These are phyloP conservation scores for Orbilia oligospora DNA, from an alignment of 2,329 filamentous ascomycete species.

Conservation along the genomic window DNA sequence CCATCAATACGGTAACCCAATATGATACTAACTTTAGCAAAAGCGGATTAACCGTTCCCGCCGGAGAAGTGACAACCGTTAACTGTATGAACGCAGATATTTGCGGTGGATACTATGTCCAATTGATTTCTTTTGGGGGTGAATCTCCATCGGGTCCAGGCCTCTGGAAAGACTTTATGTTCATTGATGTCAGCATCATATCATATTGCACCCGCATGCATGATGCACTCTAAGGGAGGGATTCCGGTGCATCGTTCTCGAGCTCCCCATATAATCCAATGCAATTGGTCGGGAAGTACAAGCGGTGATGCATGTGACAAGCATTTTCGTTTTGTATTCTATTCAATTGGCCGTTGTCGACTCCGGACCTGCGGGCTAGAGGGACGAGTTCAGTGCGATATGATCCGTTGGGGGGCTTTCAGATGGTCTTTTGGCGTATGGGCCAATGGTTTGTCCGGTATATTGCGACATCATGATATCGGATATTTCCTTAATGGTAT, in stretches of 20 bases:
- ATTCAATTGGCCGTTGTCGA: constrained; percentile 1
- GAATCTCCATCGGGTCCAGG: constrained; percentile 1
- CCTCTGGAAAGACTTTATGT: neutral
- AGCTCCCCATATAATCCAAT: neutral
- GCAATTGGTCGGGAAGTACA: neutral
- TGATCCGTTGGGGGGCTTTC: neutral
- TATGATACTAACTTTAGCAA: neutral
- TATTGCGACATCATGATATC: neutral
- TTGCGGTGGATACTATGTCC: neutral
- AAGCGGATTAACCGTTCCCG: neutral
- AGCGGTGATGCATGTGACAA: constrained; percentile 6
- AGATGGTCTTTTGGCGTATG: neutral
- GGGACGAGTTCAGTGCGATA: neutral
- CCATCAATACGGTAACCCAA: neutral
- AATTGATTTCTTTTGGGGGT: neutral
- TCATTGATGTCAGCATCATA: neutral
- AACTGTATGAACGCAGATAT: constrained; percentile 8
- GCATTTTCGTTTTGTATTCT: neutral
- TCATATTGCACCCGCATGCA: neutral
- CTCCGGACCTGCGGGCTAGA: neutral
- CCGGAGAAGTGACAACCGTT: neutral
- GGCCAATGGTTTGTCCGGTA: neutral
- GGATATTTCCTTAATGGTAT: neutral
- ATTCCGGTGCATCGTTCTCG: neutral
- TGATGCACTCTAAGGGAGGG: neutral